Evolutionary conservation across 345 rosid species (phyloP).

Genomic region (Hypericum perforatum): DNA sequence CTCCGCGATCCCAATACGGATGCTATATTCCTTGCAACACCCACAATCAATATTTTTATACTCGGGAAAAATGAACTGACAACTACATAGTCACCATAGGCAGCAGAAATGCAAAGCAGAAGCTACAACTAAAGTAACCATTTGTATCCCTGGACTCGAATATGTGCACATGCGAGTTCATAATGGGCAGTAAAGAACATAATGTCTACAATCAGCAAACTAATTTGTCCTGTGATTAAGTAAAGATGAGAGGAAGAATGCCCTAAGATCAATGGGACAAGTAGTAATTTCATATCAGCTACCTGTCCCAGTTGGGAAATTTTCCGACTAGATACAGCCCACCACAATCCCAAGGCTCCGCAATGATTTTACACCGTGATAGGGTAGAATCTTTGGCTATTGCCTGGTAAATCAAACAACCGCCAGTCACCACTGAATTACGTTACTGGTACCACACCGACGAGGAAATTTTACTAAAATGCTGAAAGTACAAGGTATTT

Average conservation of each 20-base stretch:
- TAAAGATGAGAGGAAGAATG: neutral
- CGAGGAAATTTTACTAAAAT: neutral
- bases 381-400: constrained; percentile 72
- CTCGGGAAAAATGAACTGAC: no score
- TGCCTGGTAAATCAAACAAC: constrained; percentile 40
- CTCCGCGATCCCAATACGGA: no score
- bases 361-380: constrained; percentile 81
- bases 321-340: constrained; percentile 90
- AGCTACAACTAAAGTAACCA: no score
- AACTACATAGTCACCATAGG: no score
- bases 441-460: constrained; percentile 2
- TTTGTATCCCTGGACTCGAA: no score
- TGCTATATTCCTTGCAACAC: no score
- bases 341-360: constrained; percentile 99
- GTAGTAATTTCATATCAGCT: neutral
- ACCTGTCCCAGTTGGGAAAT: constrained; percentile 98
- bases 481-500: no score
- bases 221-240: neutral
- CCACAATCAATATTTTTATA: no score
- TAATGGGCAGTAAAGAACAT: no score
- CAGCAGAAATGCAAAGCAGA: no score
- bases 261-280: neutral
- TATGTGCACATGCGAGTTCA: no score
- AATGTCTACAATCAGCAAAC: no score
- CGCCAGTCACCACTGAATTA: constrained; percentile 5